Conservation (phyloP, 2,329 filamentous ascomycete species). For the Curvularia spicifera region DNA sequence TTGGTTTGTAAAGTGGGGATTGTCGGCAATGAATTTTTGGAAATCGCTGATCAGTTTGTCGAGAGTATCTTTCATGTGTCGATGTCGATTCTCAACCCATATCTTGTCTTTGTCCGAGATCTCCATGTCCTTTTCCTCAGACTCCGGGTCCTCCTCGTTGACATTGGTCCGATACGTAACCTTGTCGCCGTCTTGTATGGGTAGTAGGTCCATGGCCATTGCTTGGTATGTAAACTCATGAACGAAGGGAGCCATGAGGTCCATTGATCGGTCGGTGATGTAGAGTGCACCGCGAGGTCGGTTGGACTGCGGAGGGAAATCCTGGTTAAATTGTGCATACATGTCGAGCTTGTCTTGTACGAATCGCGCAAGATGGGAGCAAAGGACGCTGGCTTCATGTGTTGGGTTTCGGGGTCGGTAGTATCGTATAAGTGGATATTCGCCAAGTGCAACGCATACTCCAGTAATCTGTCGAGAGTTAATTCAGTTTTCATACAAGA, state of each 20-base stretch:
- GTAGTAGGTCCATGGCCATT: conserved; percentile 93
- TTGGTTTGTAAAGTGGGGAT: conserved; percentile 87
- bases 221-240: conserved; percentile 99
- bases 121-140: conserved; percentile 88
- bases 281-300: conserved; percentile 83
- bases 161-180: conserved; percentile 81
- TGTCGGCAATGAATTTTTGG: conserved; percentile 85
- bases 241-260: conserved; percentile 82
- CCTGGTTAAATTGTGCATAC: conserved; percentile 82
- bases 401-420: conserved; percentile 76
- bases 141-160: conserved; percentile 73
- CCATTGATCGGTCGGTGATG: conserved; percentile 92
- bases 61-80: conserved; percentile 98
- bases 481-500: not conserved
- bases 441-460: conserved; percentile 88
- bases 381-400: conserved; percentile 88
- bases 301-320: conserved; percentile 80
- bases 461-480: conserved; percentile 71
- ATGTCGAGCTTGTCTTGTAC: conserved; percentile 90
- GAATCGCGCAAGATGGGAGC: conserved; percentile 85
- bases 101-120: conserved; percentile 89
- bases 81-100: conserved; percentile 93
- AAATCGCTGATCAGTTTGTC: conserved; percentile 93
- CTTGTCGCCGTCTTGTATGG: conserved; percentile 87
- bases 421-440: conserved; percentile 92